Conservation (phyloP, 768 basidiomycete genomes). For the Pleurotus ostreatus region DNA sequence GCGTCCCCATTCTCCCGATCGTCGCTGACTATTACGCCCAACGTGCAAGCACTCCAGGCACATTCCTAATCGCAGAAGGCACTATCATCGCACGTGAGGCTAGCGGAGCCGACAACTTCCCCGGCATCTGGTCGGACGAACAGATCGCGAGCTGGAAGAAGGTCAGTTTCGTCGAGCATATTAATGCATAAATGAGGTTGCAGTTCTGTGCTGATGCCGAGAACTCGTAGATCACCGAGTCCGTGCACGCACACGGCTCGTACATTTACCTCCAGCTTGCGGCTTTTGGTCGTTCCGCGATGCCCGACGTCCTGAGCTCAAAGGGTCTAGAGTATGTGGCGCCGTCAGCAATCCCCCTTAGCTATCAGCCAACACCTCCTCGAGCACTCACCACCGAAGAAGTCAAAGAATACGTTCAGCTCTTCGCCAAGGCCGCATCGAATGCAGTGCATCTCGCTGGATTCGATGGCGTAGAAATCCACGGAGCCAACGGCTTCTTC, state of each 20-base stretch:
- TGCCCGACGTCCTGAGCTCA: slow-evolving; percentile 19
- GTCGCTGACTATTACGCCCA: slow-evolving; percentile 18
- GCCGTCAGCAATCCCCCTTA: slow-evolving; percentile 18
- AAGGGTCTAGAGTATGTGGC: slow-evolving; percentile 23
- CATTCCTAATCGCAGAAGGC: slow-evolving; percentile 30
- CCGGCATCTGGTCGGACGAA: slow-evolving; percentile 33
- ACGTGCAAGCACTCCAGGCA: slow-evolving; percentile 17
- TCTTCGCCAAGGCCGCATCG: slow-evolving; percentile 50
- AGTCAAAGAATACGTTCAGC: slow-evolving; percentile 43
- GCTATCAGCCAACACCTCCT: slow-evolving; percentile 22
- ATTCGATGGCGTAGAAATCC: slow-evolving; percentile 62
- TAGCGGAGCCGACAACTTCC: slow-evolving; percentile 24
- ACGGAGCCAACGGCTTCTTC: slow-evolving; percentile 43
- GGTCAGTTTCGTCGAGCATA: slow-evolving; percentile 12
- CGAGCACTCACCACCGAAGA: slow-evolving; percentile 42
- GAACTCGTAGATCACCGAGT: slow-evolving; percentile 1
- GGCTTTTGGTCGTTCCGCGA: slow-evolving; percentile 32
- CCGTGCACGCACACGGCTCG: slow-evolving; percentile 28
- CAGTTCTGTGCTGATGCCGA: not conserved
- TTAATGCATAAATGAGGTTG: not conserved
- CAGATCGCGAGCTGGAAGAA: slow-evolving; percentile 42
- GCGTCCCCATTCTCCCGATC: slow-evolving; percentile 24
- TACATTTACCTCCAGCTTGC: slow-evolving; percentile 45
- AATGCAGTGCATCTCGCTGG: slow-evolving; percentile 55
- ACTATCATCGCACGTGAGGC: slow-evolving; percentile 24